These are phyloP conservation scores for Mrakia frigida DNA, from an alignment of 768 basidiomycete genomes.

Conservation along the genomic window DNA sequence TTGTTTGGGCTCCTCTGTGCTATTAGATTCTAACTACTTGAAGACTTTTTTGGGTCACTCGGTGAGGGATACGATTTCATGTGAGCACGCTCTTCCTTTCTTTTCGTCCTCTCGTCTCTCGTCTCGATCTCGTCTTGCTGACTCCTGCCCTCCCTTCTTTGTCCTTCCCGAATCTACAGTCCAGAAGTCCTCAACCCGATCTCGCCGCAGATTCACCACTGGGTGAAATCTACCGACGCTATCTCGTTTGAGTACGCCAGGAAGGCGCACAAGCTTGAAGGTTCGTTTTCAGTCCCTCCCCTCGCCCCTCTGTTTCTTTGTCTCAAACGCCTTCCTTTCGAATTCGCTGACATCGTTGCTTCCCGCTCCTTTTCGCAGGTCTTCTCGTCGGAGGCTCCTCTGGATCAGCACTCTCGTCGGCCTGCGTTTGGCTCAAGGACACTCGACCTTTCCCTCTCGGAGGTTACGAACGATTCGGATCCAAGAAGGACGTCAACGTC, in stretches of 20 bases:
- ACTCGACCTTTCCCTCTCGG: constrained; percentile 19
- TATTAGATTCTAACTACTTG: constrained; percentile 8
- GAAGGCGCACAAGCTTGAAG: constrained; percentile 9
- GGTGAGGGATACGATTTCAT: constrained; percentile 39
- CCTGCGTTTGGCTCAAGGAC: constrained; percentile 46
- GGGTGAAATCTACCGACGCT: constrained; percentile 77
- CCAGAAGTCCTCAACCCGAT: constrained; percentile 59
- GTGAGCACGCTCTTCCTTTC: constrained; percentile 31
- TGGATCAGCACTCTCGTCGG: constrained; percentile 75
- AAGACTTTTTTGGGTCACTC: constrained; percentile 10
- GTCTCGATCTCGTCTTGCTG: not conserved
- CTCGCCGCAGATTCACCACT: constrained; percentile 59
- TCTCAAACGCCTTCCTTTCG: no score
- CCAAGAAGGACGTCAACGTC: constrained; percentile 72
- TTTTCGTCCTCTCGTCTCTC: not conserved
- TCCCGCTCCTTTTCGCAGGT: constrained; percentile 48
- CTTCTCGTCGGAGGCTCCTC: constrained; percentile 90
- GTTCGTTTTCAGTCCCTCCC: not conserved
- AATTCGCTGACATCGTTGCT: no score
- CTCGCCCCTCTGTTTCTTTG: not conserved
- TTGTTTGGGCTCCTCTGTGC: not conserved
- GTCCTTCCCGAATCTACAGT: not conserved
- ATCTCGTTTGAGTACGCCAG: constrained; percentile 44
- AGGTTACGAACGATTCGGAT: constrained; percentile 57
- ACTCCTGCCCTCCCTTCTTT: not conserved